phyloP scores from a whole-genome alignment of 208 protist genomes.

The Trypanosomatidae sp. region DNA sequence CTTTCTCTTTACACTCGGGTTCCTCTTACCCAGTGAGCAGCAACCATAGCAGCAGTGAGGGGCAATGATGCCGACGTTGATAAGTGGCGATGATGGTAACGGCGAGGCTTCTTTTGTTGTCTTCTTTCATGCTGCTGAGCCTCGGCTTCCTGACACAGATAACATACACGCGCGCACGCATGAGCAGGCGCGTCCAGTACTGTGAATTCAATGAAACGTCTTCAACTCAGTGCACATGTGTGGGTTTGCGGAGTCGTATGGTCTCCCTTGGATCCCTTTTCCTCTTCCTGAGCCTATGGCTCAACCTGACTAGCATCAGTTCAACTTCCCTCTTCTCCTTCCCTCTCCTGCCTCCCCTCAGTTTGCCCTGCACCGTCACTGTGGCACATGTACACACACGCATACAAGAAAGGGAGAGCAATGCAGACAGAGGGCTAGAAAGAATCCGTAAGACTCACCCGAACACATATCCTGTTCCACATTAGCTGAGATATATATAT shows the following conservation, averaged over 20 bases:
- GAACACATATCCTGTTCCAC: no score
- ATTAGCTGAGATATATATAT: no score
- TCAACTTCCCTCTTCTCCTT: neutral
- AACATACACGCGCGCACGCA: slow-evolving; percentile 3
- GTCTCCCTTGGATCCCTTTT: neutral
- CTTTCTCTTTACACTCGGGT: neutral
- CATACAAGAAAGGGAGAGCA: neutral
- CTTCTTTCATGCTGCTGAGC: neutral
- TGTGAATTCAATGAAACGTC: neutral
- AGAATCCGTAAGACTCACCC: no score
- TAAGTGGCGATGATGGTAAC: neutral
- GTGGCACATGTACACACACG: neutral
- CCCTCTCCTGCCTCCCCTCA: slow-evolving; percentile 8
- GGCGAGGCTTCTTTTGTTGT: neutral
- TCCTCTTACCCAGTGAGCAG: neutral
- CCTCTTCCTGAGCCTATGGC: neutral
- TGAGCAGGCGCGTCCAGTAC: neutral
- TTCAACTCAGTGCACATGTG: neutral
- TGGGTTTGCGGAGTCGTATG: neutral
- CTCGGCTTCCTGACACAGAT: neutral
- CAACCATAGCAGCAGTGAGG: neutral
- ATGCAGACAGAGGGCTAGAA: no score
- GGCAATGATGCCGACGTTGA: neutral
- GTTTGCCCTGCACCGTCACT: slow-evolving; percentile 4
- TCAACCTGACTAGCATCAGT: neutral